phyloP scores from a whole-genome alignment of 2,329 filamentous ascomycete genomes.

The Graphilbum sp. region DNA sequence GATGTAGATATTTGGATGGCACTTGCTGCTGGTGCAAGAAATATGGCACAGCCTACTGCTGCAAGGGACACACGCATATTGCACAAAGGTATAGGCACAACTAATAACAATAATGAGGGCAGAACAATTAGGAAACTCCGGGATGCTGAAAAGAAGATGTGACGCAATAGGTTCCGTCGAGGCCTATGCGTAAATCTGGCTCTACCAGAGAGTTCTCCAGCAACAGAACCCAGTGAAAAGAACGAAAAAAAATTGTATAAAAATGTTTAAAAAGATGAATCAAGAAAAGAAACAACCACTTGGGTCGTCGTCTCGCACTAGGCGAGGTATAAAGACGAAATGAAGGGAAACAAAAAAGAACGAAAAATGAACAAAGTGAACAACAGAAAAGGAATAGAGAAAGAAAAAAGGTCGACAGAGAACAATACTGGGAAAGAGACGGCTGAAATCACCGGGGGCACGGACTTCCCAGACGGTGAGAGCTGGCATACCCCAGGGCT shows the following conservation, averaged over 20 bases:
- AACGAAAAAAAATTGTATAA: conserved; percentile 6
- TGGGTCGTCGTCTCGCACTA: conserved; percentile 1
- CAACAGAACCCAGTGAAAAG: conserved; percentile 1
- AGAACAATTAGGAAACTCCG: no score
- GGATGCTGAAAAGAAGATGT: no score
- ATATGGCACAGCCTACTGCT: conserved; percentile 4
- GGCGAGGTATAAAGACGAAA: background rate
- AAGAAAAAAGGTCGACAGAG: no score
- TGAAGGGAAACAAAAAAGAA: conserved; percentile 7
- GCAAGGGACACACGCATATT: background rate
- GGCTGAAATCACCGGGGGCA: no score
- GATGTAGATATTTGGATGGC: conserved; percentile 6
- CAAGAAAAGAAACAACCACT: conserved; percentile 1
- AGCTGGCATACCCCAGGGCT: no score
- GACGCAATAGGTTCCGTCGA: no score
- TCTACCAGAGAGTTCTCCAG: background rate
- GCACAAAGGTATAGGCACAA: background rate
- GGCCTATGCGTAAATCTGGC: no score
- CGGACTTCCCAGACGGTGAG: no score
- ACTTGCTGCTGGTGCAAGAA: conserved; percentile 7
- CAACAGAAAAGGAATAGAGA: background rate
- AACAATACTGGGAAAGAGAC: no score
- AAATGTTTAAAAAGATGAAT: conserved; percentile 5
- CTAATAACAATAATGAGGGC: no score
- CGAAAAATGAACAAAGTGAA: background rate